These are phyloP conservation scores for Yarrowia sp. DNA, from an alignment of 805 yeast species.

Conservation along the genomic window DNA sequence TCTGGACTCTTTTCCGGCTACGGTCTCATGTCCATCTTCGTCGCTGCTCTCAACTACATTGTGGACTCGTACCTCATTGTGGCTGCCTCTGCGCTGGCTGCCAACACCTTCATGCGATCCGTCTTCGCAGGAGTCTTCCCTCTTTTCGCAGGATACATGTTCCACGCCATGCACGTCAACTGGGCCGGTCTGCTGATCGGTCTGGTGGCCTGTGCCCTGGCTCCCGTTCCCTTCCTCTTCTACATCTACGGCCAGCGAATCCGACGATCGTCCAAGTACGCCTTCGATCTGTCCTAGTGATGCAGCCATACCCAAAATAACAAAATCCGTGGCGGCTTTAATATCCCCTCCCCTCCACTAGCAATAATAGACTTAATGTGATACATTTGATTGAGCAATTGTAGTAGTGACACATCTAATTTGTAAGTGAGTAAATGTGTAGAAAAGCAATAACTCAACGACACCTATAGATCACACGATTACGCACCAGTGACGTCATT, in stretches of 20 bases:
- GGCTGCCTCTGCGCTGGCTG: conserved; percentile 84
- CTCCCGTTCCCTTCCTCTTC: conserved; percentile 75
- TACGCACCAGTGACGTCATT: no score
- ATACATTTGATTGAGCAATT: conserved; percentile 1
- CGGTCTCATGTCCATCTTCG: conserved; percentile 72
- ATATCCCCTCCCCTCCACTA: neutral
- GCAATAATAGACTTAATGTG: conserved; percentile 23
- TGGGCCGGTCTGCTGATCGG: conserved; percentile 85
- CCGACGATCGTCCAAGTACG: conserved; percentile 66
- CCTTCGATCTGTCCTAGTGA: conserved; percentile 45
- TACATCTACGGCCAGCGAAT: conserved; percentile 63
- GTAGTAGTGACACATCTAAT: no score
- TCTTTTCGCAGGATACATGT: conserved; percentile 75
- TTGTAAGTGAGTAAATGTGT: no score
- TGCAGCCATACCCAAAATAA: neutral
- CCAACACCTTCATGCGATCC: conserved; percentile 74
- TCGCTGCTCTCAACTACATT: conserved; percentile 74
- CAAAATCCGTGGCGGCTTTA: no score
- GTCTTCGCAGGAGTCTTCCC: conserved; percentile 76
- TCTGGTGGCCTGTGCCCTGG: conserved; percentile 61
- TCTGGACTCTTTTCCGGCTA: conserved; percentile 71
- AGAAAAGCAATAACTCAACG: no score
- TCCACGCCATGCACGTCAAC: conserved; percentile 68
- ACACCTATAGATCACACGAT: no score
- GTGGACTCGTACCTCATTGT: conserved; percentile 72